Evolutionary conservation across 2,329 filamentous ascomycete species (phyloP), one percentile per base, ranked within the genome.

Genomic region (Parascedosporium putredinis): DNA sequence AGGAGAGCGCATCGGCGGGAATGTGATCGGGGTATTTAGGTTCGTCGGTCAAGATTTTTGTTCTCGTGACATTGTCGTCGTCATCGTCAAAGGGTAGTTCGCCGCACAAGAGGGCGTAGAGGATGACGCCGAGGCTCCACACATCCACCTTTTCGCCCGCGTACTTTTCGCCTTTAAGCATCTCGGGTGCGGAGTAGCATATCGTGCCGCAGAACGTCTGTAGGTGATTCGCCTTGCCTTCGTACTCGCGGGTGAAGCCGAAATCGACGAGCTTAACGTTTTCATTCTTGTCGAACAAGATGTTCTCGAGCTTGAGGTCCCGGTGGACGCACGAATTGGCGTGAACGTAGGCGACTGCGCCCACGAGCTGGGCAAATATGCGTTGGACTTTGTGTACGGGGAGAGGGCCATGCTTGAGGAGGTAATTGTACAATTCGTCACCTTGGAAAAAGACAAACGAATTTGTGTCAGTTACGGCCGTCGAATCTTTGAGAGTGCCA

Each of bases 231-330:
- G 88, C 80, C 59, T 94, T 89, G 53, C 91, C 91, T 66, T 96
- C 89, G 65, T 98, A 98, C 68, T 98, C 93, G 56, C 93, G 78
- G 9, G 93, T 98, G 63, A 98, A 98, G 16, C 93, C 93, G 70
- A 98, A 98, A 64, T 98, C 93, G 57, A 94, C 91, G 53, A 98
- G 71, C 69, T 98, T 98, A 57, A 98, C 93, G 61, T 97, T 95
- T 62, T 94, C 91, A 62, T 96, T 78, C 65, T 94, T 97, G 70
- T 98, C 93, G 57, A 98, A 77, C 43, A 98, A 72, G 52, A 98
- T 96, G 61, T 95, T 95, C 36, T 51, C 93, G 60, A 98, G 76
- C 67, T 98, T 98, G 50, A 98, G 72, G 64, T 98, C 93, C 58
- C 93, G 87, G 65, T 98, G 93, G 29, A 98, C 93, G 63, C 93